Conservation (phyloP, 2,329 filamentous ascomycete species). For the Leptographium radiaticola region DNA sequence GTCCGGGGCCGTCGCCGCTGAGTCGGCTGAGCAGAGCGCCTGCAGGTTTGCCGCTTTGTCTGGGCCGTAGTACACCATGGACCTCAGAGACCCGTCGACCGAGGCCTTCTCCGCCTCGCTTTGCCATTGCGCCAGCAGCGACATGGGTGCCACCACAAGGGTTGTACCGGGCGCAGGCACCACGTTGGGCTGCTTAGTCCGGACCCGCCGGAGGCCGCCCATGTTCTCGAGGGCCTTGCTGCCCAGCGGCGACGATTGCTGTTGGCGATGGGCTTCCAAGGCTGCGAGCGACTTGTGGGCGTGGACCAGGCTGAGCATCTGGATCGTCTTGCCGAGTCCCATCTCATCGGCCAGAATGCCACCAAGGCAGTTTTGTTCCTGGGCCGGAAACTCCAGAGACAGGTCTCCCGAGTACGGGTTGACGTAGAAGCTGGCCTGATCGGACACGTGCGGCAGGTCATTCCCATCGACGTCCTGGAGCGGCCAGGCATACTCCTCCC, state of each 20-base stretch:
- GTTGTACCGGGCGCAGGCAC: slow-evolving; percentile 75
- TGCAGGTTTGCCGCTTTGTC: slow-evolving; percentile 74
- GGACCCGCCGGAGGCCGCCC: slow-evolving; percentile 38
- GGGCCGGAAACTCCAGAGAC: slow-evolving; percentile 78
- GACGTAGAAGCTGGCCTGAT: slow-evolving; percentile 71
- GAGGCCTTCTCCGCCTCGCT: slow-evolving; percentile 90
- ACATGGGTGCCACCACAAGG: slow-evolving; percentile 93
- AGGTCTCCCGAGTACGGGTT: slow-evolving; percentile 95
- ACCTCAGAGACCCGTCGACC: slow-evolving; percentile 66
- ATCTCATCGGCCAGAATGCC: slow-evolving; percentile 94
- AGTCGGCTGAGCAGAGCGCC: slow-evolving; percentile 62
- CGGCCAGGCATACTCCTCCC: slow-evolving; percentile 94
- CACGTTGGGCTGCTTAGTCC: slow-evolving; percentile 26
- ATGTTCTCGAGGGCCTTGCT: slow-evolving; percentile 27
- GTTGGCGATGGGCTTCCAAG: slow-evolving; percentile 21
- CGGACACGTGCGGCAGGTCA: slow-evolving; percentile 50
- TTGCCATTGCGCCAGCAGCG: slow-evolving; percentile 90
- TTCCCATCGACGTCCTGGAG: slow-evolving; percentile 76
- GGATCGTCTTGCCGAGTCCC: slow-evolving; percentile 96
- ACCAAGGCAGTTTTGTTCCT: slow-evolving; percentile 89
- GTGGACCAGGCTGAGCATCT: slow-evolving; percentile 92
- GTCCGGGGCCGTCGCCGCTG: slow-evolving; percentile 66
- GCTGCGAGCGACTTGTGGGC: slow-evolving; percentile 55
- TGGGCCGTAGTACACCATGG: slow-evolving; percentile 80
- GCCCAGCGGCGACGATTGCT: neutral